phyloP scores from a whole-genome alignment of 768 basidiomycete species.

The Sutorius australiensis region DNA sequence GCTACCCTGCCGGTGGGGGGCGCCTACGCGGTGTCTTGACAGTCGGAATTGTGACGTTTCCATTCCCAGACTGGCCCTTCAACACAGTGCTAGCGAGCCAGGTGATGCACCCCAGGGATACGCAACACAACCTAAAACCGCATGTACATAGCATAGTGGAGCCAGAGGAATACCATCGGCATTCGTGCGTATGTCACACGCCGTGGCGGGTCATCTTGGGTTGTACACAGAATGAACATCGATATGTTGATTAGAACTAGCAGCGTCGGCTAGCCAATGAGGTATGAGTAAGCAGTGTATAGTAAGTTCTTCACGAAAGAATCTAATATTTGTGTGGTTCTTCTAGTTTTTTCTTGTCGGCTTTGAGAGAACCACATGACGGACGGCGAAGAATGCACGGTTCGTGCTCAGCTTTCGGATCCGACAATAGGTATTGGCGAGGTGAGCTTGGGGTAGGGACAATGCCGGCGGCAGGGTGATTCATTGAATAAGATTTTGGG shows the following conservation, averaged over 20 bases:
- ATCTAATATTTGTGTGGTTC: background rate
- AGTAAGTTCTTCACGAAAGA: background rate
- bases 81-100: too few relatives aligned
- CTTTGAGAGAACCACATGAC: background rate
- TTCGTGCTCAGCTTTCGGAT: background rate
- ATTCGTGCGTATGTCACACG: background rate
- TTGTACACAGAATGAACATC: background rate
- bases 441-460: background rate
- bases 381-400: background rate
- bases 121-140: background rate
- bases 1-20: too few relatives aligned
- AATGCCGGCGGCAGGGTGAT: background rate
- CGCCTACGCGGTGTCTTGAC: too few relatives aligned
- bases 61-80: background rate
- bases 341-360: background rate
- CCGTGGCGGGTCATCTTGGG: background rate
- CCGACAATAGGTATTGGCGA: background rate
- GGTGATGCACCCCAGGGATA: background rate
- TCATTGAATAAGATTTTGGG: background rate
- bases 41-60: too few relatives aligned
- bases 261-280: background rate
- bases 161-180: background rate
- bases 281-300: background rate
- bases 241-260: background rate
- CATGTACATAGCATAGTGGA: background rate